Percentiles rank a stretch among this genome's conserved stretches.
Conservation (phyloP, 441 rosid genomes). For the Adansonia madagascariensis region DNA sequence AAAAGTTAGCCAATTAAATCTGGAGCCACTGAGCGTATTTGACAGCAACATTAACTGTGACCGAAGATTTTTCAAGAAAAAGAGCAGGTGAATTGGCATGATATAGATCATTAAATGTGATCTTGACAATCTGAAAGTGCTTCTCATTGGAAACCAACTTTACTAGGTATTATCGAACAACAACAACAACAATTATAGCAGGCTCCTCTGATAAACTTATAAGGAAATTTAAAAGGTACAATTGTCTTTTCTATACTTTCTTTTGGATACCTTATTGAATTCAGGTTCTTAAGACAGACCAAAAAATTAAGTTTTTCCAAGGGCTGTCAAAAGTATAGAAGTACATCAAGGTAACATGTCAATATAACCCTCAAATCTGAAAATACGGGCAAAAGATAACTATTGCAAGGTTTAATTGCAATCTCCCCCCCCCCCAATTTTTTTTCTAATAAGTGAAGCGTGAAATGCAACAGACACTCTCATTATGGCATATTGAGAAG, state of each 20-base stretch:
- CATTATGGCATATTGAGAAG: not conserved
- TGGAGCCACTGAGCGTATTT: slow-evolving; percentile 5
- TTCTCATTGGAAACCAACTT: slow-evolving; percentile 7
- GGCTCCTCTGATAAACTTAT: not conserved
- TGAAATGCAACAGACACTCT: not conserved
- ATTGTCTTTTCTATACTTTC: not conserved
- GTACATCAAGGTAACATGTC: not conserved
- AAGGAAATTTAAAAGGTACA: not conserved
- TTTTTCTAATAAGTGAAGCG: slow-evolving; percentile 3
- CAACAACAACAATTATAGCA: slow-evolving; percentile 1
- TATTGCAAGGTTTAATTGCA: not conserved
- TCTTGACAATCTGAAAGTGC: not conserved
- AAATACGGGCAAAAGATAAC: not conserved
- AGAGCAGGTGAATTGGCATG: not conserved
- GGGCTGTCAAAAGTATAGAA: not conserved
- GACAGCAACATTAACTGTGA: slow-evolving; percentile 13
- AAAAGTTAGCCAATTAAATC: slow-evolving; percentile 30
- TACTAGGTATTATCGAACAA: not conserved
- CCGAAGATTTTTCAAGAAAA: not conserved
- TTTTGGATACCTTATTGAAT: not conserved
- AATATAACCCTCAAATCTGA: not conserved
- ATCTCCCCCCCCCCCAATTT: not conserved
- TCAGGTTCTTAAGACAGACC: not conserved
- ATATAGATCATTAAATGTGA: slow-evolving; percentile 6
- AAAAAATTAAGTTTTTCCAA: not conserved